These are phyloP conservation scores for Lasiosphaeriaceae sp. DNA, from an alignment of 495 filamentous ascomycete genomes.

Conservation along the genomic window DNA sequence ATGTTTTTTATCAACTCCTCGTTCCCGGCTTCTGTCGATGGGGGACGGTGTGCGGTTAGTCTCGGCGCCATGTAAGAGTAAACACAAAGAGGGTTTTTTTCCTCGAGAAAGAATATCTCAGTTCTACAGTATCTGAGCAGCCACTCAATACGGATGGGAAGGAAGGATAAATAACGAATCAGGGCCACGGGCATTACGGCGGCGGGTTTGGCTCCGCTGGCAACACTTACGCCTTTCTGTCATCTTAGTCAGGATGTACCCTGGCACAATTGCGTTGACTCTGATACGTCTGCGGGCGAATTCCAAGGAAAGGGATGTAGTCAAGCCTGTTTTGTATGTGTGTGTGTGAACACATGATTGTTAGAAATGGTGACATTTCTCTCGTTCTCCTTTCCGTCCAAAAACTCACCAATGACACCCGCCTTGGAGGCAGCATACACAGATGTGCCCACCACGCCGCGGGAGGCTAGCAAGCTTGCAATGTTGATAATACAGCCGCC, in stretches of 20 bases:
- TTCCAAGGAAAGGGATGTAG: conserved; percentile 65
- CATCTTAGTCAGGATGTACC: conserved; percentile 79
- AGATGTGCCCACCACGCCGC: conserved; percentile 60
- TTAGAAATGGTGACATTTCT: conserved; percentile 6
- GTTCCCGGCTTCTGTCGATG: conserved; percentile 19
- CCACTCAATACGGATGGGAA: too few species aligned
- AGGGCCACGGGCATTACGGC: too few species aligned
- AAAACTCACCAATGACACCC: conserved; percentile 61
- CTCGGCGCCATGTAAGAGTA: too few species aligned
- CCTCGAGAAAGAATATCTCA: too few species aligned
- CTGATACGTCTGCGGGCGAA: conserved; percentile 54
- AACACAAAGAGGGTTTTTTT: too few species aligned
- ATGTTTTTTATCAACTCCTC: conserved; percentile 39
- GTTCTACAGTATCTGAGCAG: too few species aligned
- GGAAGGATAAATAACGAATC: too few species aligned
- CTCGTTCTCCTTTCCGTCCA: too few species aligned
- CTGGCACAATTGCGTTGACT: conserved; percentile 78
- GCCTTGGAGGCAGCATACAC: conserved; percentile 80
- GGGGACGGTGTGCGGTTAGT: conserved; percentile 1
- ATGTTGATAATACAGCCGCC: conserved; percentile 73
- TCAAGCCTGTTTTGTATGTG: conserved; percentile 47
- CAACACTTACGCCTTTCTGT: conserved; percentile 48
- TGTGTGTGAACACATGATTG: conserved; percentile 8
- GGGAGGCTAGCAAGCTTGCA: conserved; percentile 64
- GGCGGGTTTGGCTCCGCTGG: too few species aligned